Conservation (phyloP, 768 basidiomycete genomes). For the Crepidotus variabilis region DNA sequence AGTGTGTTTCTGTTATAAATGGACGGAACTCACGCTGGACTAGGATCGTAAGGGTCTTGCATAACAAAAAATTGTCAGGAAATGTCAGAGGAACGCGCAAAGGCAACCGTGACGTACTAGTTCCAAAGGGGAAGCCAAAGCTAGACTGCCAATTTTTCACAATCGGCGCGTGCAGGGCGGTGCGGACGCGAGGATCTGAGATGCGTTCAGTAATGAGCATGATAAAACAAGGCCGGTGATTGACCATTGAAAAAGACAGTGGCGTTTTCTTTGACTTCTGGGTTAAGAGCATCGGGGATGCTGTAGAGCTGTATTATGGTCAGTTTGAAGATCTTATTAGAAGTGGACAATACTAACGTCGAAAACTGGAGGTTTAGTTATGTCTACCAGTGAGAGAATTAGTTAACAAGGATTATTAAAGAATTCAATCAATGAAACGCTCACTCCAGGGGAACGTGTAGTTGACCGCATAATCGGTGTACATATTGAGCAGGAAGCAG, state of each 20-base stretch:
- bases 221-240: no score
- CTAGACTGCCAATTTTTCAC: slow-evolving; percentile 43
- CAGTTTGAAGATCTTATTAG: not conserved
- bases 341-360: slow-evolving; percentile 31
- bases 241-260: slow-evolving; percentile 51
- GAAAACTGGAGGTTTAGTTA: slow-evolving; percentile 26
- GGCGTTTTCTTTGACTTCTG: slow-evolving; percentile 46
- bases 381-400: slow-evolving; percentile 14
- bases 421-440: no score
- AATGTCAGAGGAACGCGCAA: not conserved
- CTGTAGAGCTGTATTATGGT: slow-evolving; percentile 40
- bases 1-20: not conserved
- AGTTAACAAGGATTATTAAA: no score
- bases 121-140: slow-evolving; percentile 34
- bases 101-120: slow-evolving; percentile 19
- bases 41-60: slow-evolving; percentile 24
- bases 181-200: slow-evolving; percentile 41
- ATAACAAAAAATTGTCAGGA: not conserved
- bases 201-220: no score
- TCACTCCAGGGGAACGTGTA: slow-evolving; percentile 64
- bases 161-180: slow-evolving; percentile 66
- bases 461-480: slow-evolving; percentile 70
- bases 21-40: slow-evolving; percentile 13
- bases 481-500: slow-evolving; percentile 60
- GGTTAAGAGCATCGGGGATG: slow-evolving; percentile 52